Evolutionary conservation across 2,329 filamentous ascomycete genomes (phyloP).

Genomic region (Fusarium veterinarium): DNA sequence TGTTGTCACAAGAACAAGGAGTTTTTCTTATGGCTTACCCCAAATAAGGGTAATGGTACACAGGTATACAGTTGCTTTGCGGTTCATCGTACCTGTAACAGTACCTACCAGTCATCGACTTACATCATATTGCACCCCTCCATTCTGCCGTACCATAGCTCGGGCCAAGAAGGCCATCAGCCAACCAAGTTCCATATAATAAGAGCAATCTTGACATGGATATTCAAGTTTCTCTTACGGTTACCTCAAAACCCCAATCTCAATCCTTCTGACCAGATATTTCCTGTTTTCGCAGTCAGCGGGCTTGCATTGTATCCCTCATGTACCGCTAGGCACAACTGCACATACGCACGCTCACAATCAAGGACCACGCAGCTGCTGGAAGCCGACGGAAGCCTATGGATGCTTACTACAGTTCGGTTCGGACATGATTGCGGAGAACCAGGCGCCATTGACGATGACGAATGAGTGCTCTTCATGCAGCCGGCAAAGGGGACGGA

Average conservation of each 20-base stretch:
- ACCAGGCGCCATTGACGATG: slow-evolving; percentile 20
- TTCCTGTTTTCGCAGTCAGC: not conserved
- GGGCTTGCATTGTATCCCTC: slow-evolving; percentile 10
- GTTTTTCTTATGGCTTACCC: not conserved
- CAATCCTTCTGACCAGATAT: not conserved
- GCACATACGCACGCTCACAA: slow-evolving; percentile 7
- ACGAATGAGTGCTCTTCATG: slow-evolving; percentile 24
- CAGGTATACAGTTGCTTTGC: not conserved
- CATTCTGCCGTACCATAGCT: slow-evolving; percentile 23
- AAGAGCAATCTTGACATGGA: not conserved
- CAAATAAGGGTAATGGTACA: not conserved
- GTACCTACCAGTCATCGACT: slow-evolving; percentile 8
- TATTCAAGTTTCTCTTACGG: not conserved
- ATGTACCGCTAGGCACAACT: slow-evolving; percentile 6
- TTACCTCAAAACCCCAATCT: not conserved
- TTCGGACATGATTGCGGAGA: slow-evolving; percentile 17
- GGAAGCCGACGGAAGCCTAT: slow-evolving; percentile 28
- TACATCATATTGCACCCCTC: slow-evolving; percentile 24
- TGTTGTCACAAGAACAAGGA: not conserved
- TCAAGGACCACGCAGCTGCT: slow-evolving; percentile 5
- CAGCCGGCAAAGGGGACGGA: slow-evolving; percentile 4
- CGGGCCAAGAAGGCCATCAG: not conserved
- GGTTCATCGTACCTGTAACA: slow-evolving; percentile 4
- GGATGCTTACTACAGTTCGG: slow-evolving; percentile 14
- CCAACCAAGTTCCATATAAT: slow-evolving; percentile 8